Base-by-base conservation (phyloP, 83 land plant species). In the Diphasiastrum complanatum region DNA sequence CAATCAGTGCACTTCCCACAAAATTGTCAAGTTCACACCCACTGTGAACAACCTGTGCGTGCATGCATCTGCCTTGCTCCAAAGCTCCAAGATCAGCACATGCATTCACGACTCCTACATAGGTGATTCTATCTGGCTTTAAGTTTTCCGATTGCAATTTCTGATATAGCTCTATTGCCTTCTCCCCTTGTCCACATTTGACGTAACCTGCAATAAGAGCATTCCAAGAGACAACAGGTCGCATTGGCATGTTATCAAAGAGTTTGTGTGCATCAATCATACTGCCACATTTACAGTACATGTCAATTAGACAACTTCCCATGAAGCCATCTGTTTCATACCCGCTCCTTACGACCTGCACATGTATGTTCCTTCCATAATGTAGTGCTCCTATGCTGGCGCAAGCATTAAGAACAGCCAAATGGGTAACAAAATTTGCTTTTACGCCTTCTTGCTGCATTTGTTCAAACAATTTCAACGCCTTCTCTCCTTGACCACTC, bases 361-460 rank as follows among this genome's bases (percentile, higher is more conserved):
- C 47, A 22, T 55, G 30, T 64, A 72, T 2, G 10, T 6, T 43
- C 34, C 30, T 11, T 45, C 25, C 29, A 53, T 68, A 35, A 30
- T 65, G 56, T 47, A 71, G 41, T 33, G n/a, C n/a, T n/a, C n/a
- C n/a, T n/a, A n/a, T n/a, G n/a, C 26, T 40, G 22, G 26, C 40
- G 0, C 66, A 64, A 12, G 40, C 54, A 19, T 32, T 40, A 67
- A 76, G 47, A 25, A 65, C 57, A 19, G 56, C 66, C 0, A 45
- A 18, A 4, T 35, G 54, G 30, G 47, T 69, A 66, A 51, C 65
- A 18, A 66, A 70, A 12, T 73, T 49, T 41, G 71, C 32, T 59
- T 70, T 61, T 2, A 67, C 32, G 48, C 61, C 60, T 67, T 62
- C 61, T 32, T 71, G 75, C 26, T 33, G 29, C 75, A 70, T 75